Percentiles rank a stretch among this genome's conserved stretches.
These are phyloP conservation scores for Blepharisma undulans DNA, from an alignment of 169 alveolate species.

Conservation along the genomic window DNA sequence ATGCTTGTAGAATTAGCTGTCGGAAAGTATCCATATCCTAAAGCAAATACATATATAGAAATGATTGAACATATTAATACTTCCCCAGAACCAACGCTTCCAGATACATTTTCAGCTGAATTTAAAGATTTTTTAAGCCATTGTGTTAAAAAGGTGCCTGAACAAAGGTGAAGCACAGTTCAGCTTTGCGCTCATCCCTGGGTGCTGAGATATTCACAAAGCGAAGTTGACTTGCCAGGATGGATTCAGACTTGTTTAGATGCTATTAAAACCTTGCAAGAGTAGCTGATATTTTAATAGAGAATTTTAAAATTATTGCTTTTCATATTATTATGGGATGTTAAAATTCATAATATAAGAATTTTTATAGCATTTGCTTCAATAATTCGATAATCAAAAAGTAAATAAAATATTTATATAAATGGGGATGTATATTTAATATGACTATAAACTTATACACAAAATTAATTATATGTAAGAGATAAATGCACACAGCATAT, in stretches of 20 bases:
- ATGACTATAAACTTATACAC: no score
- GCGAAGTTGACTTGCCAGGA: slow-evolving; percentile 26
- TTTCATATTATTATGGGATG: no score
- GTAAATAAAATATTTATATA: no score
- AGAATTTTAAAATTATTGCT: background rate
- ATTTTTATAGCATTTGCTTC: no score
- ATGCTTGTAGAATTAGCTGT: slow-evolving; percentile 81
- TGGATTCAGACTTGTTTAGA: slow-evolving; percentile 40
- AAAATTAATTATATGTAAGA: no score
- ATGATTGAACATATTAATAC: slow-evolving; percentile 44
- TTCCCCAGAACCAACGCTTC: slow-evolving; percentile 37
- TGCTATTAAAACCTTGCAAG: background rate
- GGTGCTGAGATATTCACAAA: slow-evolving; percentile 46
- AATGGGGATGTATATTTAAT: no score
- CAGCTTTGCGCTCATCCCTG: slow-evolving; percentile 68
- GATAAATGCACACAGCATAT: no score
- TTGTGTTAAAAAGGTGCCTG: slow-evolving; percentile 62
- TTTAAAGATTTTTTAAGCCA: slow-evolving; percentile 42
- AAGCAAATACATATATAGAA: slow-evolving; percentile 45
- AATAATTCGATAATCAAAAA: no score
- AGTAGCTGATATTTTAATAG: background rate
- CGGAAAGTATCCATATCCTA: slow-evolving; percentile 81
- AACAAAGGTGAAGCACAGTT: slow-evolving; percentile 55
- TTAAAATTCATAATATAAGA: no score
- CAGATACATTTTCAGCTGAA: slow-evolving; percentile 28